Evolutionary conservation across 495 filamentous ascomycete genomes (phyloP).

Genomic region (Aspergillus olivimuriae): DNA sequence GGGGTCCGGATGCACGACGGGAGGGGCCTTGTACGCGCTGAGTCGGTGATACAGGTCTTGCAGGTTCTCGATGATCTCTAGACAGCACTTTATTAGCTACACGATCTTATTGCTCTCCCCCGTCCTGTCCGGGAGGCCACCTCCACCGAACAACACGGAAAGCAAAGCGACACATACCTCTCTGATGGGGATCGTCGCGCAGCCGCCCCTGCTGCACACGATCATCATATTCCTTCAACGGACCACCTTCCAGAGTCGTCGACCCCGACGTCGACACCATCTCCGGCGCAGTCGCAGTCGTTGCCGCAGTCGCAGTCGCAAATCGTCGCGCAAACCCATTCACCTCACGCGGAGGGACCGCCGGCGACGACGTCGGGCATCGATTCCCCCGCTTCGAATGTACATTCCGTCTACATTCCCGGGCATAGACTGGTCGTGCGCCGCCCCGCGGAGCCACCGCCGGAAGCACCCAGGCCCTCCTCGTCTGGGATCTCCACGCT

Average conservation of each 20-base stretch:
- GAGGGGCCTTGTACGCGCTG: constrained; percentile 60
- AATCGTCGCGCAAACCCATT: constrained; percentile 11
- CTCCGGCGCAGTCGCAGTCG: no score
- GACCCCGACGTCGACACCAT: no score
- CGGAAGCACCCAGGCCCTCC: constrained; percentile 14
- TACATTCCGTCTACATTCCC: constrained; percentile 8
- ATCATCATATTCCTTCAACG: constrained; percentile 78
- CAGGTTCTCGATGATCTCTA: constrained; percentile 79
- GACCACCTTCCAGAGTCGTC: constrained; percentile 55
- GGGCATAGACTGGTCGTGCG: constrained; percentile 5
- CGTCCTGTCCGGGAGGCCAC: background rate
- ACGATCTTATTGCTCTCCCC: background rate
- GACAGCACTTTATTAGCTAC: background rate
- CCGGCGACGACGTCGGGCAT: no score
- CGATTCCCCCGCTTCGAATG: constrained; percentile 7
- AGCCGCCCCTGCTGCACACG: constrained; percentile 66
- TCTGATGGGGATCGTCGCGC: constrained; percentile 83
- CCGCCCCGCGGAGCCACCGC: constrained; percentile 15
- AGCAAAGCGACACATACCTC: constrained; percentile 51
- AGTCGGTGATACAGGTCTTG: constrained; percentile 87
- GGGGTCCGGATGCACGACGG: constrained; percentile 69
- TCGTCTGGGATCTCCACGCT: constrained; percentile 25
- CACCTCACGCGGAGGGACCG: no score
- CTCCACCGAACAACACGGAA: background rate
- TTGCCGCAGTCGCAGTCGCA: constrained; percentile 10